Conservation (phyloP, 176 grass and related monocot species). For the sorghum (Sorghum bicolor) region Sorghum_bicolor_NCBIv3 NC_012879.2:1295501-1296000, state of each 20-base stretch:
- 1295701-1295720: conserved; percentile 23
- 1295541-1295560: conserved; percentile 68
- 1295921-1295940: neutral
- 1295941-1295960: conserved; percentile 40
- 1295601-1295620: conserved; percentile 8
- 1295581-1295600: conserved; percentile 34
- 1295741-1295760: conserved; percentile 65
- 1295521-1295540: conserved; percentile 96
- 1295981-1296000: conserved; percentile 7
- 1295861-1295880: neutral
- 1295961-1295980: conserved; percentile 37
- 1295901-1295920: neutral
- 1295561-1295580: conserved; percentile 53
- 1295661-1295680: neutral
- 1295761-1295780: conserved; percentile 62
- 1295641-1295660: neutral
- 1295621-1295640: neutral
- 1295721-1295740: conserved; percentile 83
- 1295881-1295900: conserved; percentile 3
- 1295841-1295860: conserved; percentile 28
- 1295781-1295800: conserved; percentile 56
- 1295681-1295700: neutral
- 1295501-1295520: conserved; percentile 54
- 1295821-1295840: conserved; percentile 72
- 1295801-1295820: conserved; percentile 43